These are phyloP conservation scores for Jackrogersella minutella DNA, from an alignment of 495 filamentous ascomycete genomes.

Conservation along the genomic window DNA sequence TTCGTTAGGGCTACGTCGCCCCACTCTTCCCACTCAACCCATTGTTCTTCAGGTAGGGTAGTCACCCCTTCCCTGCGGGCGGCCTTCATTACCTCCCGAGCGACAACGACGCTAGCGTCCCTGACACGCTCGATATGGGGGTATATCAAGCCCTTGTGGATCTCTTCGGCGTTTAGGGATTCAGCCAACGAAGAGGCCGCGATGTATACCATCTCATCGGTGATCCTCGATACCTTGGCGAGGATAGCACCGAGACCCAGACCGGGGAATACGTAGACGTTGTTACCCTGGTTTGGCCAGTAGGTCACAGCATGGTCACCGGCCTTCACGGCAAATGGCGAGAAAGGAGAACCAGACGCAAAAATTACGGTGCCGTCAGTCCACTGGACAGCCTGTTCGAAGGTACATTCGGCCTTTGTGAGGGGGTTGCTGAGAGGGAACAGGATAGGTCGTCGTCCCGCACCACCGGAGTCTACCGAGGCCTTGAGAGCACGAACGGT, in stretches of 20 bases:
- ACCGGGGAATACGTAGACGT: slow-evolving; percentile 96
- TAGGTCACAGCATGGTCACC: slow-evolving; percentile 73
- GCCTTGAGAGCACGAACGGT: slow-evolving; percentile 82
- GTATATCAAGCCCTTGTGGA: slow-evolving; percentile 85
- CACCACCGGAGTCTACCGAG: slow-evolving; percentile 69
- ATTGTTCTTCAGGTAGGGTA: slow-evolving; percentile 68
- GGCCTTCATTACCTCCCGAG: slow-evolving; percentile 90
- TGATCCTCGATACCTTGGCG: slow-evolving; percentile 84
- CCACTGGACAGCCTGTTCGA: slow-evolving; percentile 85
- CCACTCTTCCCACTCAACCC: slow-evolving; percentile 86
- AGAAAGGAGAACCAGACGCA: slow-evolving; percentile 94
- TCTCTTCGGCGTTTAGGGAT: slow-evolving; percentile 80
- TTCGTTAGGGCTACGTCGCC: slow-evolving; percentile 76
- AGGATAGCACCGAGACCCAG: slow-evolving; percentile 96
- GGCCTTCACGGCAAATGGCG: slow-evolving; percentile 68
- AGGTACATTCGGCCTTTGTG: slow-evolving; percentile 96
- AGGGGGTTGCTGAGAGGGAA: slow-evolving; percentile 96
- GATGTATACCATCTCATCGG: slow-evolving; percentile 95
- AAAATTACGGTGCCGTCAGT: slow-evolving; percentile 92
- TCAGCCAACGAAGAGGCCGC: slow-evolving; percentile 83
- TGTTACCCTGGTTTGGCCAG: slow-evolving; percentile 90
- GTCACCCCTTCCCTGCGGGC: slow-evolving; percentile 70
- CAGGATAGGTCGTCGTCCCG: slow-evolving; percentile 83
- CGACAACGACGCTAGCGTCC: slow-evolving; percentile 86
- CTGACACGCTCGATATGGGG: slow-evolving; percentile 92